These are phyloP conservation scores for Microglena sp. DNA, from an alignment of 139 green algal genomes.

Conservation along the genomic window DNA sequence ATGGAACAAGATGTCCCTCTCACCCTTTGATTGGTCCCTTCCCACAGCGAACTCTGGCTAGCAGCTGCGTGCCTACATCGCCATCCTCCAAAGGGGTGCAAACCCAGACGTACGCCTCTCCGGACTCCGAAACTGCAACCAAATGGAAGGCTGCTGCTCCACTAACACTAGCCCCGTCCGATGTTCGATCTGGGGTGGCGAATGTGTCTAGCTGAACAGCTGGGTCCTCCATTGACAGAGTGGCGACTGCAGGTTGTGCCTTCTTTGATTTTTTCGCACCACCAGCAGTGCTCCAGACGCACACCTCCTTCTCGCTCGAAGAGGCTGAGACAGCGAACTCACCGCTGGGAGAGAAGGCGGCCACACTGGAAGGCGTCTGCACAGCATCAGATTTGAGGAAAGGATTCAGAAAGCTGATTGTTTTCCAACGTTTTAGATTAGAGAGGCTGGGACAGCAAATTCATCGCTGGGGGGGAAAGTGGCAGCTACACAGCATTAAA, in stretches of 20 bases:
- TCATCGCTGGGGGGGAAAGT: too few species aligned
- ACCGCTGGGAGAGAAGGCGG: slow-evolving; percentile 36
- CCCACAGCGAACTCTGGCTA: slow-evolving; percentile 24
- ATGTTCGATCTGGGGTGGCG: background rate
- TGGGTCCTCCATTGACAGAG: slow-evolving; percentile 32
- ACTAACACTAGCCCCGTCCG: background rate
- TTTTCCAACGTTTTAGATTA: too few species aligned
- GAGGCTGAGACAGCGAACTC: slow-evolving; percentile 39
- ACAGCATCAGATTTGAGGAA: too few species aligned
- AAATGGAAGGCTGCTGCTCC: slow-evolving; percentile 27
- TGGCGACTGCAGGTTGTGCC: slow-evolving; percentile 24
- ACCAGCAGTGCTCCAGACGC: slow-evolving; percentile 36
- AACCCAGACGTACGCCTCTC: slow-evolving; percentile 45
- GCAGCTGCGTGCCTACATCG: slow-evolving; percentile 11
- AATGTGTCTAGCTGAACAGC: slow-evolving; percentile 21
- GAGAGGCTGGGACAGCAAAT: background rate
- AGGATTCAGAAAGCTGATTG: too few species aligned
- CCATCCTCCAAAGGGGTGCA: slow-evolving; percentile 4
- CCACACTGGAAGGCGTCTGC: slow-evolving; percentile 28
- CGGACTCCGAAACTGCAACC: slow-evolving; percentile 34
- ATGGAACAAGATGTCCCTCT: too few species aligned
- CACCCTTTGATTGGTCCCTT: slow-evolving; percentile 13
- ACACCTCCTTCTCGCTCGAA: slow-evolving; percentile 42
- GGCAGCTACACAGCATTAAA: too few species aligned
- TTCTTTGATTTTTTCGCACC: slow-evolving; percentile 23